These are phyloP conservation scores for Pseudogymnoascus sp. DNA, from an alignment of 2,329 filamentous ascomycete species.

Conservation along the genomic window DNA sequence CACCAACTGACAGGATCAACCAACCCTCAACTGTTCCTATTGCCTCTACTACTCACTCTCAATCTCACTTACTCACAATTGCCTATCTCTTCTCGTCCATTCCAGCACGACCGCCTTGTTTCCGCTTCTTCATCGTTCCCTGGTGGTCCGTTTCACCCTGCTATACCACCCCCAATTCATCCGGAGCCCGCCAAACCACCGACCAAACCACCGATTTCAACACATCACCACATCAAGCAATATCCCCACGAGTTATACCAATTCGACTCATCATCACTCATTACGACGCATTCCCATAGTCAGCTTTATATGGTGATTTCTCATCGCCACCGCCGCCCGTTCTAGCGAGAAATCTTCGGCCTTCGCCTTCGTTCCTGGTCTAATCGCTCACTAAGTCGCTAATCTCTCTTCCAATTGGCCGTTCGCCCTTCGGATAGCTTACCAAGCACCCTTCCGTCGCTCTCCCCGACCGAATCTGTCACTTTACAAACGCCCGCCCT, in stretches of 20 bases:
- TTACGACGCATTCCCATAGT: background rate
- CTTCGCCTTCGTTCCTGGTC: conserved; percentile 1
- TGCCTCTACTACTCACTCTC: background rate
- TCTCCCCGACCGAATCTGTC: conserved; percentile 4
- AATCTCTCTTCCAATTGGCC: background rate
- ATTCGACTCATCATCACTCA: background rate
- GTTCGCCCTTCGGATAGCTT: background rate
- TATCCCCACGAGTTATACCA: background rate
- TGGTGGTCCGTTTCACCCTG: background rate
- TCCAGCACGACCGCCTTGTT: background rate
- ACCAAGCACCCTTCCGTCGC: conserved; percentile 4
- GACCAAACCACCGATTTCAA: background rate
- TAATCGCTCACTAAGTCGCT: background rate
- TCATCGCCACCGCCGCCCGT: background rate
- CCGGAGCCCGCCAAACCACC: background rate
- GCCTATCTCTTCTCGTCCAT: background rate
- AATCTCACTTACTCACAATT: background rate
- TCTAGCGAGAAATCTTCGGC: background rate
- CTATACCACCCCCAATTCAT: conserved; percentile 5
- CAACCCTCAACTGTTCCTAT: background rate
- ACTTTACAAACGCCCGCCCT: conserved; percentile 1
- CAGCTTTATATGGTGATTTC: background rate
- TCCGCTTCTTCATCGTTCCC: background rate
- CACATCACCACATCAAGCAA: background rate
- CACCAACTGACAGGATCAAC: background rate